Evolutionary conservation across 73 alveolate species (phyloP).

Genomic region (Halteria grandinella): DNA sequence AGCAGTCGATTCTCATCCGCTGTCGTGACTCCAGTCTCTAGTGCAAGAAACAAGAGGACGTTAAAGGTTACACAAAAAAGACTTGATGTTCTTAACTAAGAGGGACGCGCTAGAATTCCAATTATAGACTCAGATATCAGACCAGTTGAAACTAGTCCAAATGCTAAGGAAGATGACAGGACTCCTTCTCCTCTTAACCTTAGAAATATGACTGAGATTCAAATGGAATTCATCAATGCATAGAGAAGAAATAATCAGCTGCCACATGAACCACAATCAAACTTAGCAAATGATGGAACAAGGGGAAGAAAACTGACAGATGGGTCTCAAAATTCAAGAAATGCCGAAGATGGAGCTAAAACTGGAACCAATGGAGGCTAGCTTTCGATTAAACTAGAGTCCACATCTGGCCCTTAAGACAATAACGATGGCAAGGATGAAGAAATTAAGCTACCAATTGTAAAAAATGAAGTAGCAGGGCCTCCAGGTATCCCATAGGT

Average conservation of each 20-base stretch:
- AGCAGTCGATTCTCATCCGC: neutral
- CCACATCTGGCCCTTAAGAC: too few relatives aligned
- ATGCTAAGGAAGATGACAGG: neutral
- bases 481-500: neutral
- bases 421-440: too few relatives aligned
- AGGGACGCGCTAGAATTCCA: too few relatives aligned
- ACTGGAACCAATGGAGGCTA: too few relatives aligned
- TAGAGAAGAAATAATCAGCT: neutral
- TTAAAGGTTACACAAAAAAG: neutral
- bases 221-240: neutral
- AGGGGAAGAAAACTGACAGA: too few relatives aligned
- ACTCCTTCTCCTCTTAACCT: slow-evolving; percentile 6
- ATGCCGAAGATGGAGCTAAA: too few relatives aligned
- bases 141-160: neutral
- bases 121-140: too few relatives aligned
- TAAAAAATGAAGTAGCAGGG: neutral
- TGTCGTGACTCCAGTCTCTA: neutral
- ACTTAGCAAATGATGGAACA: too few relatives aligned
- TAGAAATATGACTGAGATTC: slow-evolving; percentile 1
- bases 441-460: slow-evolving; percentile 28
- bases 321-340: too few relatives aligned
- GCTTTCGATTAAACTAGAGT: too few relatives aligned
- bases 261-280: neutral
- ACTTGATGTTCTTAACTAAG: too few relatives aligned
- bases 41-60: slow-evolving; percentile 27